Percentiles rank a stretch among this genome's conserved stretches.
Conservation (phyloP, 495 filamentous ascomycete genomes). For the Lophiostoma macrostomum region DNA sequence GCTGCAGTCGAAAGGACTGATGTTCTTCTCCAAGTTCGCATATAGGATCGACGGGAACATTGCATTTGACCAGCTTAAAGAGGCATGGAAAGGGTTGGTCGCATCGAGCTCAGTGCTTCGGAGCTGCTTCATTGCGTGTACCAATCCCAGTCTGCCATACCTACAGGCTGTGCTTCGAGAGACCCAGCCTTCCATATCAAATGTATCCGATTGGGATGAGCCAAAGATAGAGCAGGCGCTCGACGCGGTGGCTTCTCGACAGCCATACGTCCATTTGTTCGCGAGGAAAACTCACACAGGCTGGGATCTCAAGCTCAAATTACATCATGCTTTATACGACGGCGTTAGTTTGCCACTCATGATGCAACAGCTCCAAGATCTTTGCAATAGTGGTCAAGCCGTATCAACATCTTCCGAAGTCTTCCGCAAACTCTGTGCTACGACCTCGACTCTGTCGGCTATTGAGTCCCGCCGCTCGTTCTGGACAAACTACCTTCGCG, state of each 20-base stretch:
- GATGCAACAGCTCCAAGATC: constrained; percentile 44
- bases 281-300: constrained; percentile 31
- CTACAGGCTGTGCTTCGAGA: constrained; percentile 51
- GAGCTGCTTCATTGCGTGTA: constrained; percentile 56
- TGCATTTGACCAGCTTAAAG: constrained; percentile 36
- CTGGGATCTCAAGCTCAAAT: constrained; percentile 46
- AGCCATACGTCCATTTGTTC: constrained; percentile 37
- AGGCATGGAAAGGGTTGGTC: constrained; percentile 58
- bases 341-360: constrained; percentile 53
- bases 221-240: constrained; percentile 22
- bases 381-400: constrained; percentile 37
- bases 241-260: constrained; percentile 14
- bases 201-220: constrained; percentile 24
- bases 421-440: constrained; percentile 36
- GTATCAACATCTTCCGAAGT: background rate
- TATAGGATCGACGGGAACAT: constrained; percentile 45
- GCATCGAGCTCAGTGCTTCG: constrained; percentile 57
- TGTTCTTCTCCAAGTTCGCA: constrained; percentile 63
- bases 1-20: constrained; percentile 57
- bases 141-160: constrained; percentile 46
- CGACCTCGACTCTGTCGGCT: constrained; percentile 28
- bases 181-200: constrained; percentile 15
- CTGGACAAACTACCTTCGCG: constrained; percentile 55
- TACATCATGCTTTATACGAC: constrained; percentile 65
- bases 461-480: constrained; percentile 41